Evolutionary conservation across 768 basidiomycete genomes (phyloP).

Genomic region (Panellus pusillus): DNA sequence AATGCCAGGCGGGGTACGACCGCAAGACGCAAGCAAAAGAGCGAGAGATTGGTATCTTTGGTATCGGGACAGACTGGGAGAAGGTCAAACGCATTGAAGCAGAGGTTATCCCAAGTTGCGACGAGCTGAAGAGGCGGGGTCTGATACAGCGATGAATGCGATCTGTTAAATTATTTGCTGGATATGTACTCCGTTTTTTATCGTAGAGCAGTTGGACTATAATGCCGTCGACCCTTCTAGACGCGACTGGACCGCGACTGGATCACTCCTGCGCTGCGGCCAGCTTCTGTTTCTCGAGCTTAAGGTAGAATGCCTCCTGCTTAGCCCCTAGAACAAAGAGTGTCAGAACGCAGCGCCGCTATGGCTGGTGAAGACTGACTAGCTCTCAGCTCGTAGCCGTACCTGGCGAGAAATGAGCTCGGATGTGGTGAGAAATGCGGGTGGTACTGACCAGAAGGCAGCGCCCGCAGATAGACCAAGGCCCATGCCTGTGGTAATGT

Average conservation of each 20-base stretch:
- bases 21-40: slow-evolving; percentile 70
- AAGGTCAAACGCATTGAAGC: slow-evolving; percentile 73
- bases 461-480: slow-evolving; percentile 76
- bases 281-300: slow-evolving; percentile 66
- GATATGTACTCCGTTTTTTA: slow-evolving; percentile 11
- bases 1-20: slow-evolving; percentile 73
- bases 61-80: slow-evolving; percentile 90
- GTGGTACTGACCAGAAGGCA: slow-evolving; percentile 72
- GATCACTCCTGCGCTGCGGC: slow-evolving; percentile 29
- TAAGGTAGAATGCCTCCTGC: slow-evolving; percentile 86
- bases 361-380: slow-evolving; percentile 49
- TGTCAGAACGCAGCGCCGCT: not conserved
- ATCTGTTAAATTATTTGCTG: slow-evolving; percentile 20
- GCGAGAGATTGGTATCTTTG: slow-evolving; percentile 82
- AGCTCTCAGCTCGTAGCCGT: slow-evolving; percentile 73
- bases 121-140: slow-evolving; percentile 67
- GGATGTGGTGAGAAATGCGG: slow-evolving; percentile 21
- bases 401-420: slow-evolving; percentile 52
- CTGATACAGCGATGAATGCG: slow-evolving; percentile 40
- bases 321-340: slow-evolving; percentile 58
- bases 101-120: slow-evolving; percentile 75
- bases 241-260: not conserved
- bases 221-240: slow-evolving; percentile 2
- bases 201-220: slow-evolving; percentile 9
- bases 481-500: slow-evolving; percentile 72